Evolutionary conservation across 768 basidiomycete species (phyloP), one percentile per base, ranked within the genome.

Genomic region (Tulasnella sp.): DNA sequence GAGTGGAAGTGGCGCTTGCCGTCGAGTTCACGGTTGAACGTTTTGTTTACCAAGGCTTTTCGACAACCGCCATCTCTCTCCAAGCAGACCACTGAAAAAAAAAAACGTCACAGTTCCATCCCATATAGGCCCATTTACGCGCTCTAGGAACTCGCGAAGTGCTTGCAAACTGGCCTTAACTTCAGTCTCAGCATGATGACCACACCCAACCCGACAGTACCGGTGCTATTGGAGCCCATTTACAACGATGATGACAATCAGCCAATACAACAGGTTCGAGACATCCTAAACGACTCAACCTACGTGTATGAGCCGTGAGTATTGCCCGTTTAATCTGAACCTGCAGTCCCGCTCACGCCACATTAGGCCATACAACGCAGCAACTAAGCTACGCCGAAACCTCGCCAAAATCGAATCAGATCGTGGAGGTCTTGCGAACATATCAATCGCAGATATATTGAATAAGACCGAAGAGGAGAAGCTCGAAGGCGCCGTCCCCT

Each of bases 381-480:
- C 86, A 16, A 83, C 86, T 67, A 80, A 82, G 66, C 83, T 92
- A n/a, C 88, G 87, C 34, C 83, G 87, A 52, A 89, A 87, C 59
- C 80, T 94, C 35, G 81, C 84, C 47, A 84, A 90, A 69, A 87
- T 94, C 67, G 90, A 92, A 73, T 73, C 81, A 32, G 92, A 94
- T 77, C 86, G 91, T 42, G 92, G 92, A 40, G 89, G 92, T 76
- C 91, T 92, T 76, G 91, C 92, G 76, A 89, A 92, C 7, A 35
- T 74, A 35, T 47, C 74, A 19, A 63, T 74, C 29, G 63, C 47
- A 52, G 41, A 62, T 32, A 29, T 74, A 17, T 47, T 59, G 19
- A 44, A n/a, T 32, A 41, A 69, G 22, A 79, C 81, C 29, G 79
- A 75, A 7, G 76, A 76, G 2, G 77, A 80, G 5, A 78, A 80